Evolutionary conservation across 306 rosid genomes (phyloP).

Genomic region (Prunus dulcis): DNA sequence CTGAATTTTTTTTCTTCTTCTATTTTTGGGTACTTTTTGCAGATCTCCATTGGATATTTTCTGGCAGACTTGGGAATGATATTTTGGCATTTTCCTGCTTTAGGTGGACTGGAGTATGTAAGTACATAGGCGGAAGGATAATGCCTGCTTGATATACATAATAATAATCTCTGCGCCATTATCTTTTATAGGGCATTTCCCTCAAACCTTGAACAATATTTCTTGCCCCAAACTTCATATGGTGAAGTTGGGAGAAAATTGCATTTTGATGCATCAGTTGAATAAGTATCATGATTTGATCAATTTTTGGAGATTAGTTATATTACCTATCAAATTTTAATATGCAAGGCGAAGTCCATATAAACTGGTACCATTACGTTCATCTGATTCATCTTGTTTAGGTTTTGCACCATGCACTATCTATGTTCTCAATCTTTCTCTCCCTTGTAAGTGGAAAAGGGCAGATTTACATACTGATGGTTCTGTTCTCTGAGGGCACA

Average conservation of each 20-base stretch:
- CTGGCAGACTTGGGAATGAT: conserved; percentile 79
- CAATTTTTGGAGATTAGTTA: neutral
- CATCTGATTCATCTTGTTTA: conserved; percentile 26
- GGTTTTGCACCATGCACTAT: conserved; percentile 84
- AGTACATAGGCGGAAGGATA: conserved; percentile 33
- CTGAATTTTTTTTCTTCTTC: neutral
- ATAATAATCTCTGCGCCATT: neutral
- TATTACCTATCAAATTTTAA: neutral
- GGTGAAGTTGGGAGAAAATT: neutral
- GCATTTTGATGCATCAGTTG: neutral
- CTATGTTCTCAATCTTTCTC: conserved; percentile 70
- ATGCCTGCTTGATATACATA: conserved; percentile 10
- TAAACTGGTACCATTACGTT: conserved; percentile 20
- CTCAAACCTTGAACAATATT: neutral
- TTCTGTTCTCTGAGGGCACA: conserved; percentile 83
- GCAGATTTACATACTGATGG: conserved; percentile 82
- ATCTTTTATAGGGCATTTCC: neutral
- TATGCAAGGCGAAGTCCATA: conserved; percentile 11
- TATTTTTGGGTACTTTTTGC: conserved; percentile 24
- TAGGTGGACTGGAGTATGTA: conserved; percentile 92
- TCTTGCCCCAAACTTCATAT: neutral
- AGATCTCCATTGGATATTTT: conserved; percentile 88
- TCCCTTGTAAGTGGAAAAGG: conserved; percentile 75
- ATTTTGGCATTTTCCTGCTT: conserved; percentile 74
- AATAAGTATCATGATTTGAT: neutral